Evolutionary conservation across 768 basidiomycete genomes (phyloP).

Genomic region (Vararia minispora): DNA sequence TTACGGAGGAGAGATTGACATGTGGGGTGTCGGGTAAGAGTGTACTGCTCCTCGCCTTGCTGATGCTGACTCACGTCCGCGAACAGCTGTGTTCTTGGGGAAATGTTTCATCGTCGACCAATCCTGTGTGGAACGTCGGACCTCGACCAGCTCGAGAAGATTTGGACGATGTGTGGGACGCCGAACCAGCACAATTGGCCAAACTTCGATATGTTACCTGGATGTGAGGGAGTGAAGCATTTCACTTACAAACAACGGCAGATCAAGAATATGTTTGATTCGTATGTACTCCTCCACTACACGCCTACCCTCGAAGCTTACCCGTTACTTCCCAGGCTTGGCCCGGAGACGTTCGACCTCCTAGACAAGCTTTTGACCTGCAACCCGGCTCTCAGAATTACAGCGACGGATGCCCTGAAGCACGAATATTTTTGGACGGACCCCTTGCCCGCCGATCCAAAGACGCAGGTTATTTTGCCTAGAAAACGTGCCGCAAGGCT

Average conservation of each 20-base stretch:
- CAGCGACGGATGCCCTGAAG: slow-evolving; percentile 78
- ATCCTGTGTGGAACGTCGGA: slow-evolving; percentile 85
- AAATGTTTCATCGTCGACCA: slow-evolving; percentile 85
- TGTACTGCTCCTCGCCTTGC: neutral
- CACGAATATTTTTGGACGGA: slow-evolving; percentile 94
- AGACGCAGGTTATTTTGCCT: slow-evolving; percentile 39
- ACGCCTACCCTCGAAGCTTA: slow-evolving; percentile 5
- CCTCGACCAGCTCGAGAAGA: slow-evolving; percentile 83
- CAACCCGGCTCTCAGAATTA: slow-evolving; percentile 75
- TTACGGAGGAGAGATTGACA: slow-evolving; percentile 91
- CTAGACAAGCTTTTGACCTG: slow-evolving; percentile 73
- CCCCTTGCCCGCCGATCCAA: slow-evolving; percentile 79
- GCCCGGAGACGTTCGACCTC: slow-evolving; percentile 66
- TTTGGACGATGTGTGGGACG: slow-evolving; percentile 83
- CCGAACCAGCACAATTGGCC: slow-evolving; percentile 80
- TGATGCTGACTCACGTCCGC: too few species aligned
- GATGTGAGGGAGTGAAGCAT: slow-evolving; percentile 68
- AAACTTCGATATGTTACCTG: slow-evolving; percentile 61
- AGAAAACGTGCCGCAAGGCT: neutral
- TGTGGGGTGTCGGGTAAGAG: slow-evolving; percentile 92
- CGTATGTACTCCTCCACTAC: slow-evolving; percentile 29
- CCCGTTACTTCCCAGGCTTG: slow-evolving; percentile 35
- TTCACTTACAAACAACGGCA: slow-evolving; percentile 44
- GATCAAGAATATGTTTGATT: slow-evolving; percentile 46
- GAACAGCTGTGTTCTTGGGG: slow-evolving; percentile 92